Percentiles rank a stretch among this genome's conserved stretches.
These are phyloP conservation scores for Przewalskia tangutica DNA, from an alignment of 257 asterid genomes.

Conservation along the genomic window DNA sequence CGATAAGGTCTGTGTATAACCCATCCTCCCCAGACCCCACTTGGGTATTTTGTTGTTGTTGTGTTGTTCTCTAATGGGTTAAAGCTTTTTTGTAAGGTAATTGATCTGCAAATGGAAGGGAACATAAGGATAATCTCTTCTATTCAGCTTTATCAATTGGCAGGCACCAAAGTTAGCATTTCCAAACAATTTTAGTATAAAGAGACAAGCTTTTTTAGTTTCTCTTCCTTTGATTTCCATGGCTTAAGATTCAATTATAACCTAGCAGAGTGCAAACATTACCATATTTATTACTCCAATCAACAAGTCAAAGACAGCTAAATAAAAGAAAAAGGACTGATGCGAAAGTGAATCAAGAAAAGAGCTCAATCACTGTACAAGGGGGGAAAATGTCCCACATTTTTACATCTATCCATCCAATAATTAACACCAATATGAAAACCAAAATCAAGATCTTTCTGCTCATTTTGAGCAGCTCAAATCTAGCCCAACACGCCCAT, in stretches of 20 bases:
- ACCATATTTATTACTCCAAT: background rate
- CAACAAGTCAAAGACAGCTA: background rate
- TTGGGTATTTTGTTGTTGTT: too few species aligned
- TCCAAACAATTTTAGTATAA: background rate
- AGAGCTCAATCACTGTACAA: background rate
- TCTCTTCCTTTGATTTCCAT: background rate
- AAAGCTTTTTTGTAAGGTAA: background rate
- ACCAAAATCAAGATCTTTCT: background rate
- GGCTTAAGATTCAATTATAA: background rate
- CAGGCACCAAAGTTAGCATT: background rate
- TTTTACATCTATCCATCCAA: background rate
- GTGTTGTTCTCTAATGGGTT: too few species aligned
- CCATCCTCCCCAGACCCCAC: too few species aligned
- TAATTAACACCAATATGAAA: background rate
- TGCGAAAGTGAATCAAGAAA: background rate
- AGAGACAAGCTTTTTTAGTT: background rate
- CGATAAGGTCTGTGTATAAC: too few species aligned
- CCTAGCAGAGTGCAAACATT: background rate
- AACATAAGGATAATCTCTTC: background rate
- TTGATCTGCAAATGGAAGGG: background rate
- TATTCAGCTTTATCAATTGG: background rate
- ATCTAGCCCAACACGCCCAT: too few species aligned
- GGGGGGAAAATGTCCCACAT: background rate
- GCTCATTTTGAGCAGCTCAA: too few species aligned
- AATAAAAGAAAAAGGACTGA: background rate